A percentile compares a stretch with the other conserved stretches of the same genome.
phyloP scores from a whole-genome alignment of 164 flowering plant species.

The Aristolochia fimbriata region DNA sequence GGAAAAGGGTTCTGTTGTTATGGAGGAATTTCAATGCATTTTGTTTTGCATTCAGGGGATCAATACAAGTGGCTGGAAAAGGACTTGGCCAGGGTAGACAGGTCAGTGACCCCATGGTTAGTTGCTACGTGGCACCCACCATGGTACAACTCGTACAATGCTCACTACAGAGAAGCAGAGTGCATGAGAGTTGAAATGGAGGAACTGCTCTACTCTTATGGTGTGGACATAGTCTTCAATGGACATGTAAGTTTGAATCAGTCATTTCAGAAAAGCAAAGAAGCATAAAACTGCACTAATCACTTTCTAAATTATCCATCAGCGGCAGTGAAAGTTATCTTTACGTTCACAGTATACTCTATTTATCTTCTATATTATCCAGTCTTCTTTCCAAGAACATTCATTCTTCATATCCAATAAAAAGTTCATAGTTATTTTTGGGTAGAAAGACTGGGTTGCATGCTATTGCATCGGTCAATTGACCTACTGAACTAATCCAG shows the following conservation, averaged over 20 bases:
- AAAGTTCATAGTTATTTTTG: too few species aligned
- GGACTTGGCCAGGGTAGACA: slow-evolving; percentile 64
- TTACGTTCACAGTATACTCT: neutral
- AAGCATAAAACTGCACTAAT: too few species aligned
- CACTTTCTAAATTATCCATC: neutral
- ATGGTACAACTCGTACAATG: slow-evolving; percentile 78
- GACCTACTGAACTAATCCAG: too few species aligned
- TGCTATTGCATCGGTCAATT: too few species aligned
- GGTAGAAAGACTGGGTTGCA: too few species aligned
- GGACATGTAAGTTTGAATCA: slow-evolving; percentile 63
- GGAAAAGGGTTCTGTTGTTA: too few species aligned
- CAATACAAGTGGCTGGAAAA: slow-evolving; percentile 79
- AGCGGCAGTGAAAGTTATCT: too few species aligned
- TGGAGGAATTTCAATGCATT: too few species aligned
- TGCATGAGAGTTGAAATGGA: slow-evolving; percentile 92
- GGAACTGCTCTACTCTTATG: slow-evolving; percentile 57
- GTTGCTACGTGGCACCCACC: slow-evolving; percentile 89
- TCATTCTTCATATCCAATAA: too few species aligned
- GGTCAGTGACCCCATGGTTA: slow-evolving; percentile 87
- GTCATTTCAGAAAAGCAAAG: too few species aligned
- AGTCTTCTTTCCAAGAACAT: too few species aligned
- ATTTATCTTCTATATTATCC: neutral
- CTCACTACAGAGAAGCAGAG: slow-evolving; percentile 90
- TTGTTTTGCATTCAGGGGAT: slow-evolving; percentile 25
- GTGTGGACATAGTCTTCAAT: slow-evolving; percentile 81